A percentile compares a stretch with the other conserved stretches of the same genome.
phyloP scores from a whole-genome alignment of 371 early-diverging fungal genomes.

The Lichtheimia ornata region DNA sequence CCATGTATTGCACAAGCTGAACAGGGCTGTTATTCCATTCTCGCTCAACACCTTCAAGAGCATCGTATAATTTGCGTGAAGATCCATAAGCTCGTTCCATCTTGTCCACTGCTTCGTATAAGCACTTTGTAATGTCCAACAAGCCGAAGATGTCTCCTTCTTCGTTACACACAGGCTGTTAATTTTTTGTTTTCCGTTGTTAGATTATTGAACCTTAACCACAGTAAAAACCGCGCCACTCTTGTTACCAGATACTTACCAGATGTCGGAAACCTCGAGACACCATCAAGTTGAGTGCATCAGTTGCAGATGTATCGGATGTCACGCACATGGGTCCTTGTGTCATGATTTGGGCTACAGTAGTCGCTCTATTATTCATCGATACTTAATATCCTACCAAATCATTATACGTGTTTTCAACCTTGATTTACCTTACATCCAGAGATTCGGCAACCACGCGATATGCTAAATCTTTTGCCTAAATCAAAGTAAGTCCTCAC shows the following conservation, averaged over 20 bases:
- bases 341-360: slow-evolving; percentile 90
- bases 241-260: slow-evolving; percentile 32
- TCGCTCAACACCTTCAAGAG: slow-evolving; percentile 87
- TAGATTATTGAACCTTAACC: slow-evolving; percentile 8
- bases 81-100: slow-evolving; percentile 88
- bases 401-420: background rate
- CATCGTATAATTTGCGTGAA: slow-evolving; percentile 77
- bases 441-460: slow-evolving; percentile 29
- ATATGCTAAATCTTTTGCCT: slow-evolving; percentile 36
- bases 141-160: slow-evolving; percentile 89
- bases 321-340: slow-evolving; percentile 87
- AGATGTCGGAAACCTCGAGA: slow-evolving; percentile 93
- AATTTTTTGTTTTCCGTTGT: too few relatives aligned
- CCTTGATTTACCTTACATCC: slow-evolving; percentile 20
- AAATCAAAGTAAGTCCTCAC: background rate
- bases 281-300: slow-evolving; percentile 95
- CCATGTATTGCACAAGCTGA: slow-evolving; percentile 31
- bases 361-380: slow-evolving; percentile 29
- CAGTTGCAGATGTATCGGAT: slow-evolving; percentile 79
- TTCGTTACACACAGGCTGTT: slow-evolving; percentile 73
- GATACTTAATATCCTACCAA: background rate
- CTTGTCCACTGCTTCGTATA: slow-evolving; percentile 90
- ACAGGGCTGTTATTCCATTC: slow-evolving; percentile 59
- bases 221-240: slow-evolving; percentile 3
- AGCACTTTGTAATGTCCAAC: slow-evolving; percentile 92